phyloP scores from a whole-genome alignment of 2,329 filamentous ascomycete species.

The Colletotrichum tropicicola region DNA sequence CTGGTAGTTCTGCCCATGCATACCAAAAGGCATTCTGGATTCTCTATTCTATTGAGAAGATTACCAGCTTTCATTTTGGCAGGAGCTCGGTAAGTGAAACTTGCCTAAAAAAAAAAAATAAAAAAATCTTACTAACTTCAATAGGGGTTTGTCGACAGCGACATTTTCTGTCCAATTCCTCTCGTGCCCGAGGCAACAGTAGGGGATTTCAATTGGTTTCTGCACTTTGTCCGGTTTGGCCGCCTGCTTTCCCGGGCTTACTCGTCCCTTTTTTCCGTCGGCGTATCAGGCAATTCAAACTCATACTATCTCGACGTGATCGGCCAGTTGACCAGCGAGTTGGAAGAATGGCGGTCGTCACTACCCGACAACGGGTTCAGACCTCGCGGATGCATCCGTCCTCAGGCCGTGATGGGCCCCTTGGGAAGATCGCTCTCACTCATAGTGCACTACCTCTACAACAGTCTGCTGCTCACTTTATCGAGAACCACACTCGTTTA shows the following conservation, averaged over 20 bases:
- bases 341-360: slow-evolving; percentile 39
- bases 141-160: slow-evolving; percentile 41
- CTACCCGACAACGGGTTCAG: slow-evolving; percentile 34
- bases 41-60: slow-evolving; percentile 38
- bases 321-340: slow-evolving; percentile 36
- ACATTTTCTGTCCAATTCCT: slow-evolving; percentile 42
- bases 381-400: slow-evolving; percentile 16
- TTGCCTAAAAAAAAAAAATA: rapidly evolving
- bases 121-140: rapidly evolving
- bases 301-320: slow-evolving; percentile 37
- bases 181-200: slow-evolving; percentile 32
- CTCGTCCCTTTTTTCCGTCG: slow-evolving; percentile 39
- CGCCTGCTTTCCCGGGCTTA: slow-evolving; percentile 39
- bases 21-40: slow-evolving; percentile 42
- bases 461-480: slow-evolving; percentile 38
- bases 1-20: slow-evolving; percentile 14
- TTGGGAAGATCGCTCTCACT: slow-evolving; percentile 25
- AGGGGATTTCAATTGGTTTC: slow-evolving; percentile 38
- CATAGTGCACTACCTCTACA: slow-evolving; percentile 38
- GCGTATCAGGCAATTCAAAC: slow-evolving; percentile 35
- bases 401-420: slow-evolving; percentile 21
- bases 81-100: slow-evolving; percentile 37
- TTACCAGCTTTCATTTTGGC: slow-evolving; percentile 39
- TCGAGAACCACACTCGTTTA: slow-evolving; percentile 36
- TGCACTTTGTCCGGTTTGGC: slow-evolving; percentile 36